Evolutionary conservation across 192 early-diverging fungal genomes (phyloP), one percentile per base, ranked within the genome.

Genomic region (Diversispora epigaea): DNA sequence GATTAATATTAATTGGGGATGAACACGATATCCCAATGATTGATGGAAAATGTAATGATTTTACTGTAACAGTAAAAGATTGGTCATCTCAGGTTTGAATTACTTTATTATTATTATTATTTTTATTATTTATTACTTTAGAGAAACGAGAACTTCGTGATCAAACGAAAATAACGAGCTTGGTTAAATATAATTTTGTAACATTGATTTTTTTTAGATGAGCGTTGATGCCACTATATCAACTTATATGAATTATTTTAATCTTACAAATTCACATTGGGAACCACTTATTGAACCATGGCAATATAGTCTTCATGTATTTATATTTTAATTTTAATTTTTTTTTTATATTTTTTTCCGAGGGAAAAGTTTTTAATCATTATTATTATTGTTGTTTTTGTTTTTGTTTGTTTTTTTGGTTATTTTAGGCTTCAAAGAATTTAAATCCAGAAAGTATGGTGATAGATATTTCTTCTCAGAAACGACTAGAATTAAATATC

Each of bases 261-360:
- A 99, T 84, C 84, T 97, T 46, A 93, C 94, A 75, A 97, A 95
- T 80, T 98, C 96, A 39, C 96, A 98, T 79, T 99, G 98, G 98
- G 98, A 99, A 79, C 96, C 98, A 3, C 77, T 98, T 50, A 71
- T 98, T 17, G 98, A 99, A 80, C 94, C 92, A 7, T 97, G 93
- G 92, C 82, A 92, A 52, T 91, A 93, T 68, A 79, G 82, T 6
- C 58, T 92, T 12, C 82, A 87, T 50, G 71, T 90, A 46, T 62
- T 22, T 43, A 43, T 40, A 62, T 7, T 43, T 62, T 62, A 45
- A 44, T 3, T 60, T 75, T n/a, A 15, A 47, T 52, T 4, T n/a
- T 32, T 21, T 52, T 44, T 47, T 47, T 73, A 17, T 22, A 7
- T 47, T 22, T 54, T 63, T 10, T 32, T 32, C 25, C 25, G 25